phyloP scores from a whole-genome alignment of 352 stramenopile genomes.

The Globisporangium paroecandrum region DNA sequence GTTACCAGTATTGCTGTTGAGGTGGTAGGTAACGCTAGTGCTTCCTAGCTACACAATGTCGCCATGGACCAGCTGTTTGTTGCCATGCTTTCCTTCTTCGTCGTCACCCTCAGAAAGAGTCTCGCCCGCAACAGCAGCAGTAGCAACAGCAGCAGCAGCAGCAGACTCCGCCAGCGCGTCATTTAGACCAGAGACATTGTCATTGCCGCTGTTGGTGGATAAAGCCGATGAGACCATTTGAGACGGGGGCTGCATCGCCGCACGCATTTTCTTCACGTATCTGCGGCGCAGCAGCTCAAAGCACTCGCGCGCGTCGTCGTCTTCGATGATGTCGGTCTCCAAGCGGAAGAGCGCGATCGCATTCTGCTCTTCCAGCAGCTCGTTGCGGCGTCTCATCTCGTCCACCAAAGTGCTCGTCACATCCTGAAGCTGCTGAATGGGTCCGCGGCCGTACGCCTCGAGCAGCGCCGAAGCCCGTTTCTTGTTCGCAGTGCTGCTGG shows the following conservation, averaged over 20 bases:
- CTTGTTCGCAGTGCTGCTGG: conserved; percentile 1
- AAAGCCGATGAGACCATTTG: not conserved
- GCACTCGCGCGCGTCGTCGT: conserved; percentile 46
- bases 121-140: not conserved
- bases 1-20: no score
- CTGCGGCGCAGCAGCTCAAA: conserved; percentile 43
- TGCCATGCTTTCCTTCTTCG: conserved; percentile 6
- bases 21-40: no score
- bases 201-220: not conserved
- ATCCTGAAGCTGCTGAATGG: conserved; percentile 25
- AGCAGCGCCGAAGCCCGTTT: conserved; percentile 14
- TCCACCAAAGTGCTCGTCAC: conserved; percentile 38
- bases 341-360: conserved; percentile 59
- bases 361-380: conserved; percentile 75
- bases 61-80: conserved; percentile 6
- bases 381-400: conserved; percentile 56
- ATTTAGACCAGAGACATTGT: not conserved
- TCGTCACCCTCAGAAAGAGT: not conserved
- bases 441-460: not conserved
- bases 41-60: conserved; percentile 4
- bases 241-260: conserved; percentile 5
- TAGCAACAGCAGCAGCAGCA: not conserved
- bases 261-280: conserved; percentile 57
- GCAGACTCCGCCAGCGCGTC: conserved; percentile 4
- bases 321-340: conserved; percentile 43